A percentile compares a stretch with the other conserved stretches of the same genome.
Conservation (phyloP, 768 basidiomycete genomes). For the Tylopilus balloui region DNA sequence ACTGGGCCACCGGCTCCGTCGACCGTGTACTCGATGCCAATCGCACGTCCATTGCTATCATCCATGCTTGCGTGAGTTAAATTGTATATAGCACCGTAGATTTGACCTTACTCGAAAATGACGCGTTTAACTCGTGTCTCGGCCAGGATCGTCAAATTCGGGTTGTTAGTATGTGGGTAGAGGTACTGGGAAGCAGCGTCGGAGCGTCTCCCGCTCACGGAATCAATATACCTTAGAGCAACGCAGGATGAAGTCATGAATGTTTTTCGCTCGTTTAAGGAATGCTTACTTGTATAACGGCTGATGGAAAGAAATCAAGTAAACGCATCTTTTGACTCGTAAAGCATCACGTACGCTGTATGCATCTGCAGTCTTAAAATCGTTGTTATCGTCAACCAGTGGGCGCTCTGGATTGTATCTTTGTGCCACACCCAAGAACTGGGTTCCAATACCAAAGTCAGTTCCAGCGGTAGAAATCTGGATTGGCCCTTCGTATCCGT, state of each 20-base stretch:
- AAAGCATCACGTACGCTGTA: conserved; percentile 20
- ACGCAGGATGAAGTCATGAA: background rate
- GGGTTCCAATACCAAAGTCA: conserved; percentile 23
- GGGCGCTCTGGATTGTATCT: conserved; percentile 47
- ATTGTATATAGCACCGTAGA: background rate
- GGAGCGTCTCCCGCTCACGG: conserved; percentile 1
- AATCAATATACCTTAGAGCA: background rate
- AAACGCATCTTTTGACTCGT: background rate
- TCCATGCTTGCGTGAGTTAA: background rate
- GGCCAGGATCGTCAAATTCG: background rate
- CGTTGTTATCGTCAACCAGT: conserved; percentile 45
- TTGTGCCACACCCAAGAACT: conserved; percentile 45
- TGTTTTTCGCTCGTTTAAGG: background rate
- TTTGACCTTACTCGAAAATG: background rate
- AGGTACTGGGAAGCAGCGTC: conserved; percentile 4
- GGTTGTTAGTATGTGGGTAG: background rate
- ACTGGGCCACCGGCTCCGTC: background rate
- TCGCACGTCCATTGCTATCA: conserved; percentile 7
- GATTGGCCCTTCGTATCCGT: conserved; percentile 35
- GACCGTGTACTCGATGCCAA: conserved; percentile 1
- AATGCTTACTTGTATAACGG: conserved; percentile 15
- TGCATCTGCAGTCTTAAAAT: conserved; percentile 30
- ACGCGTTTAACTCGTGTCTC: conserved; percentile 2
- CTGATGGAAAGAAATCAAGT: conserved; percentile 1
- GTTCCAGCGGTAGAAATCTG: conserved; percentile 14